Conservation (phyloP, 495 filamentous ascomycete species). For the Hypoxylon lenormandii region DNA sequence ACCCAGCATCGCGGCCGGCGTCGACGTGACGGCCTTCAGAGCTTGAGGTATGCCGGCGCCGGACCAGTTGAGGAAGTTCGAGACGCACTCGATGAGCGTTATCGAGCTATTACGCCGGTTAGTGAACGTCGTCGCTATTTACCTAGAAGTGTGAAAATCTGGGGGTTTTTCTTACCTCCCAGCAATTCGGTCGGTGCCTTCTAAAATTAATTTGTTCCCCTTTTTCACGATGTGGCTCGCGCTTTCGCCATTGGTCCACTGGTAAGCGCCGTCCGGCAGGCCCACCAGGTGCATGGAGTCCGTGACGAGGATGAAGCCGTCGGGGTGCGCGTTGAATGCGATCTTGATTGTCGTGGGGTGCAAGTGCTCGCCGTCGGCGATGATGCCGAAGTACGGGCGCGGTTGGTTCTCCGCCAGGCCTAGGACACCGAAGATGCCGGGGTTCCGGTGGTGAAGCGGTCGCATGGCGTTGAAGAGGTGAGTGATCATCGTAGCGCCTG, state of each 20-base stretch:
- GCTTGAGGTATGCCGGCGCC: constrained; percentile 72
- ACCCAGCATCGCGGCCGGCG: constrained; percentile 77
- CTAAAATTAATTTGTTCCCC: constrained; percentile 72
- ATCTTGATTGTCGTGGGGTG: constrained; percentile 73
- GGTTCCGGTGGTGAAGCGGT: constrained; percentile 84
- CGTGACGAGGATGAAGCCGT: constrained; percentile 74
- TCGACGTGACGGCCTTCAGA: constrained; percentile 75
- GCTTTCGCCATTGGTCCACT: constrained; percentile 80
- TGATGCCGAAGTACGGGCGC: constrained; percentile 73
- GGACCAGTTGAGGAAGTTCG: constrained; percentile 80
- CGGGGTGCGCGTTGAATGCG: constrained; percentile 70
- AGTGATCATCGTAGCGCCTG: constrained; percentile 84
- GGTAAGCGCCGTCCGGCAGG: constrained; percentile 78
- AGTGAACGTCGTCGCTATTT: constrained; percentile 6
- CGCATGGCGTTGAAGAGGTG: constrained; percentile 93
- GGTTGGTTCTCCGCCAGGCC: constrained; percentile 60
- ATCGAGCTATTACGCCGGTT: constrained; percentile 64
- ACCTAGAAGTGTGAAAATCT: background rate
- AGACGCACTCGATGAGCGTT: constrained; percentile 81
- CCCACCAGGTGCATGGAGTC: constrained; percentile 76
- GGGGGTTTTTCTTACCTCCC: constrained; percentile 61
- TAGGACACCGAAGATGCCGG: constrained; percentile 83
- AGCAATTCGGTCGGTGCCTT: constrained; percentile 78
- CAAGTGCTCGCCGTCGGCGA: constrained; percentile 75
- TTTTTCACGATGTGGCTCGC: constrained; percentile 71